Base-by-base conservation (phyloP, 1,284 basidiomycete species). In the Rhodotorula sp. region DNA sequence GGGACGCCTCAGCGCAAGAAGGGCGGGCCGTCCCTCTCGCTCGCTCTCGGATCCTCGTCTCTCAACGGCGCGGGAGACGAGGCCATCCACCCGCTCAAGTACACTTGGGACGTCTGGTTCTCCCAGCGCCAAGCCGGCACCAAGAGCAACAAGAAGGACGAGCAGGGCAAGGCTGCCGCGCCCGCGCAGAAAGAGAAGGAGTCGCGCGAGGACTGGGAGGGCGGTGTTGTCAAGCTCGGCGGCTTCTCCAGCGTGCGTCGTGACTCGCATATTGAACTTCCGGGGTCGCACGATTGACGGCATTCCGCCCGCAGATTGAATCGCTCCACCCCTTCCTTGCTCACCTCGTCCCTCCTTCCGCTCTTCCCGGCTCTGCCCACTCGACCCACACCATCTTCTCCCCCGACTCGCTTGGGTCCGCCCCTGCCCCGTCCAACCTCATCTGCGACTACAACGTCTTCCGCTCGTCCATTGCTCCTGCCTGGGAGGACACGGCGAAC, bases 401-500 rank as follows among this genome's bases (percentile, higher is more conserved):
- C 36, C 36, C 67, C n/a, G 44, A 64, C 22, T 39, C 60, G 1
- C 29, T 60, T 25, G 64, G 66, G 22, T 19, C 65, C n/a, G 62
- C 72, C 21, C 77, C 76, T 4, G 66, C 72, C 15, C 41, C 65
- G 6, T 63, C 64, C 34, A 73, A 66, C 58, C 41, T 73, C 50
- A 77, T 79, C 59, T 69, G 75, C 50, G 77, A 79, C 66, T 59
- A 77, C 66, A 77, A 83, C 70, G 78, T 83, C 48, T 83, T 83
- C 77, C 81, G 80, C 65, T 78, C 81, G 22, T 80, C 80, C 44
- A 79, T 83, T 71, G 79, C 81, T 66, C 82, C 82, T 2, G 81
- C 80, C 3, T 83, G 82, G 82, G 82, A 83, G 67, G 82, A 83
- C 65, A 77, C 80, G 8, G 78, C 80, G 53, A 83, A 83, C 72